These are phyloP conservation scores for Enterocytospora artemiae DNA, from an alignment of 371 early-diverging fungal genomes.

Conservation along the genomic window DNA sequence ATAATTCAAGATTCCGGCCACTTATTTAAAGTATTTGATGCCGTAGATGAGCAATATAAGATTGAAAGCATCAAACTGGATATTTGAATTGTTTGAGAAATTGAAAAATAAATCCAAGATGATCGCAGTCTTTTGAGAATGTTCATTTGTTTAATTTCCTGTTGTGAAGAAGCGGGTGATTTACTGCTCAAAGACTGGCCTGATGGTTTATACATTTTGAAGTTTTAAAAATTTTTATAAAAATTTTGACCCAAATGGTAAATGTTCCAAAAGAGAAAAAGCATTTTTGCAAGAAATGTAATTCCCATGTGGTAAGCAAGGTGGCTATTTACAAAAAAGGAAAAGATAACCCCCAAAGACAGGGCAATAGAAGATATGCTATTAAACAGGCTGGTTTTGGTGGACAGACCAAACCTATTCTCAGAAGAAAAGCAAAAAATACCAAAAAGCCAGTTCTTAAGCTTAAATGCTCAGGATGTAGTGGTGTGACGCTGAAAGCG, in stretches of 20 bases:
- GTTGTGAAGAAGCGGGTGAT: too few species aligned
- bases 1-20: too few species aligned
- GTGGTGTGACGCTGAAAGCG: constrained; percentile 78
- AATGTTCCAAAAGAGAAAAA: constrained; percentile 90
- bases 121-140: too few species aligned
- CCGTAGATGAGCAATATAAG: constrained; percentile 17
- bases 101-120: too few species aligned
- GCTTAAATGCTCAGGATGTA: constrained; percentile 91
- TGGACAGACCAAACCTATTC: constrained; percentile 96
- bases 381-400: constrained; percentile 79
- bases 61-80: background rate
- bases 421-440: constrained; percentile 61
- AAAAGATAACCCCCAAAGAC: constrained; percentile 86
- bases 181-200: background rate
- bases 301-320: constrained; percentile 92
- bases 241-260: constrained; percentile 61
- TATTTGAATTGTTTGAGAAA: too few species aligned
- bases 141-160: too few species aligned
- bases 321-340: constrained; percentile 96
- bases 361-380: constrained; percentile 72
- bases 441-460: constrained; percentile 96
- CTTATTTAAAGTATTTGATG: constrained; percentile 28
- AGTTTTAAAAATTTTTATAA: constrained; percentile 5
- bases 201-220: background rate
- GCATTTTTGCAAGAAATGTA: constrained; percentile 90